phyloP scores from a whole-genome alignment of 768 basidiomycete genomes.

The Artomyces pyxidatus region DNA sequence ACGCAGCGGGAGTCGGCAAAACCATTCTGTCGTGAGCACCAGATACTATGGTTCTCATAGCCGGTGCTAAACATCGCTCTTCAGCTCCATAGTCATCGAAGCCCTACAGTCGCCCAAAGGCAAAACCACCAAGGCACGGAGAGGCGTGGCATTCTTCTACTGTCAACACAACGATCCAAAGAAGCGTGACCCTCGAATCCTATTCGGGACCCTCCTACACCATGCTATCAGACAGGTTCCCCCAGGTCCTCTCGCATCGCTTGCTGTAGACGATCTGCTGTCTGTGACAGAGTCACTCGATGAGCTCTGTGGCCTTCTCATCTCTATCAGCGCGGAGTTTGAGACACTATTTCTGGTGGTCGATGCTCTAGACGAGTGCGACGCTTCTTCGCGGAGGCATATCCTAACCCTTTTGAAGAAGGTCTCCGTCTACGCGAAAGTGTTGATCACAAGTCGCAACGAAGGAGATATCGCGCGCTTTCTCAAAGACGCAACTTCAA shows the following conservation, averaged over 20 bases:
- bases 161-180: conserved; percentile 2
- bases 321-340: not conserved
- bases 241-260: not conserved
- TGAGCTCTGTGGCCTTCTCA: not conserved
- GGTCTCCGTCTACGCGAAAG: not conserved
- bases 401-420: not conserved
- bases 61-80: not conserved
- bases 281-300: not conserved
- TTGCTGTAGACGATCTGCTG: not conserved
- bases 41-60: not conserved
- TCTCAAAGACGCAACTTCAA: not conserved
- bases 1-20: conserved; percentile 3
- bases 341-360: not conserved
- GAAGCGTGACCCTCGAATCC: conserved; percentile 1
- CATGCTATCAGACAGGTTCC: conserved; percentile 3
- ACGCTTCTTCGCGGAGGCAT: not conserved
- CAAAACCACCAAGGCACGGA: not conserved
- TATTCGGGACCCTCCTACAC: conserved; percentile 3
- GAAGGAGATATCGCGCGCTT: not conserved
- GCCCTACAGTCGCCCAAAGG: not conserved
- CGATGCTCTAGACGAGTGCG: conserved; percentile 6
- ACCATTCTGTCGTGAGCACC: conserved; percentile 2
- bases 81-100: conserved; percentile 1
- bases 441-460: conserved; percentile 4
- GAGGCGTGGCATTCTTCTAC: conserved; percentile 2